Base-by-base conservation (phyloP, 345 rosid species). In the Ailanthus altissimus region DNA sequence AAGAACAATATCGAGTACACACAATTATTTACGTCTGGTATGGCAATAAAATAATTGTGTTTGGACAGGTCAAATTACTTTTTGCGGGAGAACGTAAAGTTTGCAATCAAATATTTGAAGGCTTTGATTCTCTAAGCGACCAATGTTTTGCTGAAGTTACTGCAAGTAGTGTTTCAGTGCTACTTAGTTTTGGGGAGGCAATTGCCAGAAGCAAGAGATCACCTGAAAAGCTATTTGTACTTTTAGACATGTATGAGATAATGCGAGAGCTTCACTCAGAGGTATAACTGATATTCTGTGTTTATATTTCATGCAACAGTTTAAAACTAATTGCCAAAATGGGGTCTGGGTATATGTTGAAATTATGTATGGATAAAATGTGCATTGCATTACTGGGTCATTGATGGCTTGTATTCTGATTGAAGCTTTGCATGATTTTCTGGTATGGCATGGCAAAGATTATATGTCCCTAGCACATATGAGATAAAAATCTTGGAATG, bases 141-240 rank as follows among this genome's bases (percentile, higher is more conserved):
- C 97, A 91, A 83, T 91, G 94, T 81, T 96, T 96, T 77, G 94
- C 97, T 40, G 93, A 92, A 80, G 97, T 93, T 81, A 87, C 97
- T 14, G 63, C 90, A 46, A 86, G 86, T 74, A 91, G 98, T 80
- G 97, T 96, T 74, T 85, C 94, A 51, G 89, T 91, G 87, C 94
- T 96, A 70, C 98, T 96, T 78, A 96, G 99, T 90, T 96, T 96
- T 86, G 99, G 99, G 42, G 99, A 96, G 76, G 99, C 97, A 67
- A 93, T 93, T 84, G 97, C 97, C 70, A 93, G 79, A 80, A 96
- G 99, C 97, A 96, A 93, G 89, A 87, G 98, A 77, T 96, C 98
- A 50, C 97, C 99, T 14, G 99, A 96, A 84, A 96, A 96, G 84
- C 84, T 96, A 81, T 93, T 96, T 87, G 99, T 96, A 65, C 97